Percentiles rank a stretch among this genome's conserved stretches.
phyloP scores from a whole-genome alignment of 192 early-diverging fungal genomes.

The Glomus cerebriforme region DNA sequence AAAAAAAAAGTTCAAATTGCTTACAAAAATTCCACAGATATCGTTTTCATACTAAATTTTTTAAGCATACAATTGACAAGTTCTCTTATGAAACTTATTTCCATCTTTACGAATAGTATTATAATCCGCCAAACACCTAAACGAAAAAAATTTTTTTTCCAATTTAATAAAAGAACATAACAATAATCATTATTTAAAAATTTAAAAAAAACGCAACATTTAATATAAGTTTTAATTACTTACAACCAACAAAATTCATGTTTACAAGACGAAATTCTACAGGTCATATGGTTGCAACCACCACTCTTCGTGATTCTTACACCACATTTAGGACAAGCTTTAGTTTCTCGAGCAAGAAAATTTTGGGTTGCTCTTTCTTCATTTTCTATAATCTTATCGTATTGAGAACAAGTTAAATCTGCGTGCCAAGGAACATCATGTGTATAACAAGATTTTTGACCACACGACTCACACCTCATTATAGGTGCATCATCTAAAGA shows the following conservation, averaged over 20 bases:
- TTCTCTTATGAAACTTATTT: not conserved
- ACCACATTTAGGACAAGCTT: slow-evolving; percentile 30
- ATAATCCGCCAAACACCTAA: slow-evolving; percentile 13
- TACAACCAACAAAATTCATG: slow-evolving; percentile 33
- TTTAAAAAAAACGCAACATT: too few species aligned
- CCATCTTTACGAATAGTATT: slow-evolving; percentile 1
- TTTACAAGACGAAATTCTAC: not conserved
- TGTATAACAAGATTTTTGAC: slow-evolving; percentile 5
- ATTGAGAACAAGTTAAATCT: not conserved
- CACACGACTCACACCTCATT: slow-evolving; percentile 20
- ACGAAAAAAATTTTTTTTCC: too few species aligned
- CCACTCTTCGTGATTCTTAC: slow-evolving; percentile 23
- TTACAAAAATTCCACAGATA: too few species aligned
- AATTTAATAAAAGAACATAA: too few species aligned
- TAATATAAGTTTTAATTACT: not conserved
- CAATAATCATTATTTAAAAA: too few species aligned
- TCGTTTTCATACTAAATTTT: too few species aligned
- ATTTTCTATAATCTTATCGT: not conserved
- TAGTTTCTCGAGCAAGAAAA: slow-evolving; percentile 7
- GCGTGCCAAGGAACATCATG: slow-evolving; percentile 15
- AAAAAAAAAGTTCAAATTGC: too few species aligned
- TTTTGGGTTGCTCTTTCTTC: not conserved
- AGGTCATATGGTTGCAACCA: slow-evolving; percentile 32
- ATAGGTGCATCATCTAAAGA: slow-evolving; percentile 25
- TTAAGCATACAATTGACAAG: slow-evolving; percentile 7